A percentile compares a stretch with the other conserved stretches of the same genome.
phyloP scores from a whole-genome alignment of 129 eudicot species.

The Silybum marianum region DNA sequence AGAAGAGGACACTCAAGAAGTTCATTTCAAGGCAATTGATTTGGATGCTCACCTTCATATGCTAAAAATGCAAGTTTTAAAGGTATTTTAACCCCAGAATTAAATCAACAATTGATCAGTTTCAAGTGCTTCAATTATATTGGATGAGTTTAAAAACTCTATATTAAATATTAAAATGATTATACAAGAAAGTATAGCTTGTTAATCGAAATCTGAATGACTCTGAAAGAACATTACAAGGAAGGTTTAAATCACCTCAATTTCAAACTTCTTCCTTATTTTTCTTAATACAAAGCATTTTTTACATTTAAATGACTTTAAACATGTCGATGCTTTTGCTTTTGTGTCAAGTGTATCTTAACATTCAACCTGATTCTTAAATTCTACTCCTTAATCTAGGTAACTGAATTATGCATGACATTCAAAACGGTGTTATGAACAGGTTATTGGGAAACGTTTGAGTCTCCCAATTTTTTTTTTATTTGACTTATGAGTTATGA shows the following conservation, averaged over 20 bases:
- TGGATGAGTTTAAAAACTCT: background rate
- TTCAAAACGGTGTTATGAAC: background rate
- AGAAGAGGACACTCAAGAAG: background rate
- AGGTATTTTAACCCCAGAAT: slow-evolving; percentile 31
- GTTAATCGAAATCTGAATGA: background rate
- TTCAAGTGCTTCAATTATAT: background rate
- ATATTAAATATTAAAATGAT: slow-evolving; percentile 2
- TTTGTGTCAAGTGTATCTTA: background rate
- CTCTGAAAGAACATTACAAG: background rate
- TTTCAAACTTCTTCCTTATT: background rate
- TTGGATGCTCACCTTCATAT: slow-evolving; percentile 11
- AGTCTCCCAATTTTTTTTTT: no score
- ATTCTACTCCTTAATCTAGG: background rate
- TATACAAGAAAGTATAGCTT: background rate
- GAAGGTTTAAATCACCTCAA: background rate
- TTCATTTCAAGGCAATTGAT: background rate
- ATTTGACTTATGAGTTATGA: no score
- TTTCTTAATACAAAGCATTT: background rate
- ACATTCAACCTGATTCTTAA: background rate
- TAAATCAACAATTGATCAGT: background rate
- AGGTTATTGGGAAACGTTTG: slow-evolving; percentile 57
- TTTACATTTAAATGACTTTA: background rate
- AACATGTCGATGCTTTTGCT: background rate
- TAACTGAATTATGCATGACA: background rate
- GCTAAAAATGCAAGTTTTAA: slow-evolving; percentile 47